Base-by-base conservation (phyloP, 2,329 filamentous ascomycete species). In the Plenodomus biglobosus region DNA sequence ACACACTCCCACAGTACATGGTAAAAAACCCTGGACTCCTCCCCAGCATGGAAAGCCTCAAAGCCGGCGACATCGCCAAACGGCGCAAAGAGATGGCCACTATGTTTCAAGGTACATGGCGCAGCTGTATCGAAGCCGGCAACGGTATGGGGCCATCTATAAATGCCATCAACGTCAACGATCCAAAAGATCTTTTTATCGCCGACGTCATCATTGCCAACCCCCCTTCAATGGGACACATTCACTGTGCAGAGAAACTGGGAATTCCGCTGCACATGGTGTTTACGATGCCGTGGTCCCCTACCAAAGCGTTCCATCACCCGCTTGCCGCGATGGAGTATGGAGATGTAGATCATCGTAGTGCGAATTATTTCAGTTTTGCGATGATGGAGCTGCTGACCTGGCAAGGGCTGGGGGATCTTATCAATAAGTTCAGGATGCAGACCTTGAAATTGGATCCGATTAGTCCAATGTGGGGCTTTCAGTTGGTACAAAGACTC, bases 261-360 rank as follows among this genome's bases (percentile, higher is more conserved):
- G 86, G 85, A 0, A 83, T 90, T 30, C 87, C 87, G 0, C 64
- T 89, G 10, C 87, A 90, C 62, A 81, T 95, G 62, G 92, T 95
- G 85, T 95, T 95, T 73, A 95, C 90, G 0, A 81, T 81, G 78
- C 79, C 79, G 1, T 81, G 76, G 75, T 74, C 65, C 27, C 70
- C 67, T 8, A 80, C 77, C 2, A 67, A 57, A 30, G 71, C 68
- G 0, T 79, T 79, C 53, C 74, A 77, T 1, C 78, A 80, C 61
- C 79, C 79, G 0, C 56, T 82, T 38, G 78, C 78, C 0, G 80
- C 80, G 55, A 57, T 81, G 40, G 67, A 72, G 19, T 63, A 63
- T 34, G 62, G 65, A 0, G 61, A 68, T 6, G 66, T 59, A 5
- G 73, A 75, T 40, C 55, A 58, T 1, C 55, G 56, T 1, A 56